A percentile compares a stretch with the other conserved stretches of the same genome.
These are phyloP conservation scores for Hortiboletus campestris DNA, from an alignment of 768 basidiomycete genomes.

Conservation along the genomic window DNA sequence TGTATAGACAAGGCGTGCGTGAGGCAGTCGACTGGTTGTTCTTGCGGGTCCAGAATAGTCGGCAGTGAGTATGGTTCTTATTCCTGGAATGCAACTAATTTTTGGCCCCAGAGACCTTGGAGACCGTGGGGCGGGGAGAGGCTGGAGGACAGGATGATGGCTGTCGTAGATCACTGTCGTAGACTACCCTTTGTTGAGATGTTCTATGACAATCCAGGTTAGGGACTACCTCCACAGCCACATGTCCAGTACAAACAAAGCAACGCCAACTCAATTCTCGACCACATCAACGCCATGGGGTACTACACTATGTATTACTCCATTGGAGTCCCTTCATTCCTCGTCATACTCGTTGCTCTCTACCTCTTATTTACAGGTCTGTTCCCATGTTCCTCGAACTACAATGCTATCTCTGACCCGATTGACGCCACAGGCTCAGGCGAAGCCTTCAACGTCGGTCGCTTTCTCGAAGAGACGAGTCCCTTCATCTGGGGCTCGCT, in stretches of 20 bases:
- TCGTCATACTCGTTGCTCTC: constrained; percentile 65
- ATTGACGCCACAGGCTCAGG: constrained; percentile 58
- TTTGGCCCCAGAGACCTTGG: constrained; percentile 17
- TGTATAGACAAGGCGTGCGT: constrained; percentile 75
- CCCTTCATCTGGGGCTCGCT: constrained; percentile 91
- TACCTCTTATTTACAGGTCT: constrained; percentile 90
- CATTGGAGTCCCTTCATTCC: constrained; percentile 67
- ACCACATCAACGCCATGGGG: constrained; percentile 21
- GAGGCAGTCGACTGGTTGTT: constrained; percentile 95
- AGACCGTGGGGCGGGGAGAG: constrained; percentile 7
- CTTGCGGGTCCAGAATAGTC: constrained; percentile 87
- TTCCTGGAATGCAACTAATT: background rate
- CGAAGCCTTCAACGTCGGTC: constrained; percentile 91
- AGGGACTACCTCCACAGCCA: constrained; percentile 7
- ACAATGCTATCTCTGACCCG: background rate
- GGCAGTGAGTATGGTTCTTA: constrained; percentile 43
- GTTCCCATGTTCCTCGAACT: constrained; percentile 13
- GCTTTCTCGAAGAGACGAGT: constrained; percentile 90
- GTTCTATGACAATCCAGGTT: background rate
- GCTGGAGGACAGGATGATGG: constrained; percentile 9
- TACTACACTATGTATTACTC: constrained; percentile 50
- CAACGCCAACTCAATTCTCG: background rate
- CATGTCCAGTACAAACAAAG: constrained; percentile 6
- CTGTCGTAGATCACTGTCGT: background rate
- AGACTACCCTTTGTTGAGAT: too few relatives aligned